These are phyloP conservation scores for Castanea sativa DNA, from an alignment of 306 rosid genomes.

Conservation along the genomic window DNA sequence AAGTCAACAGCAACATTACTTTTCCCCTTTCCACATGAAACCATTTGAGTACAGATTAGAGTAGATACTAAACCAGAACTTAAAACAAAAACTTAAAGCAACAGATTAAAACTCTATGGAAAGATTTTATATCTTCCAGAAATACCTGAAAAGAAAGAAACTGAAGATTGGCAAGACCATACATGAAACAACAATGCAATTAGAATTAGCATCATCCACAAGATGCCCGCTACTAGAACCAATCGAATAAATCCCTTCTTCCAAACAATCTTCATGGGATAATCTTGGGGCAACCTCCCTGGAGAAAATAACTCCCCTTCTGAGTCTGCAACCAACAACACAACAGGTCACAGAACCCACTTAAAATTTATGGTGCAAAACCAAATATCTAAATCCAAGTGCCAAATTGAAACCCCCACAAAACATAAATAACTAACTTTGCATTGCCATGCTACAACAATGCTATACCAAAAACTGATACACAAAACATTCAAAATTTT, in stretches of 20 bases:
- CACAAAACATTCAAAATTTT: background rate
- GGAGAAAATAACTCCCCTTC: conserved; percentile 49
- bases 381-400: background rate
- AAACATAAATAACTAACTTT: background rate
- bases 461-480: background rate
- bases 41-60: conserved; percentile 6
- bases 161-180: conserved; percentile 89
- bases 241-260: conserved; percentile 86
- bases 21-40: conserved; percentile 6
- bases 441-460: background rate
- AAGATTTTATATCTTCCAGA: background rate
- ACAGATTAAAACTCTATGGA: background rate
- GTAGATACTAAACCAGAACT: conserved; percentile 1
- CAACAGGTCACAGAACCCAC: conserved; percentile 7
- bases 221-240: conserved; percentile 80
- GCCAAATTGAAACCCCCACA: background rate
- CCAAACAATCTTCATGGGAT: conserved; percentile 79
- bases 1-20: too few species aligned
- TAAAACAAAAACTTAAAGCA: conserved; percentile 20
- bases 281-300: conserved; percentile 61
- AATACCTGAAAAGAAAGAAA: conserved; percentile 78
- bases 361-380: background rate
- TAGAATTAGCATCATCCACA: conserved; percentile 92
- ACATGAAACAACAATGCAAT: conserved; percentile 75
- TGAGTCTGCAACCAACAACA: conserved; percentile 53